Percentiles rank a stretch among this genome's conserved stretches.
phyloP scores from a whole-genome alignment of 768 basidiomycete genomes.

The Cystofilobasidium ferigula region DNA sequence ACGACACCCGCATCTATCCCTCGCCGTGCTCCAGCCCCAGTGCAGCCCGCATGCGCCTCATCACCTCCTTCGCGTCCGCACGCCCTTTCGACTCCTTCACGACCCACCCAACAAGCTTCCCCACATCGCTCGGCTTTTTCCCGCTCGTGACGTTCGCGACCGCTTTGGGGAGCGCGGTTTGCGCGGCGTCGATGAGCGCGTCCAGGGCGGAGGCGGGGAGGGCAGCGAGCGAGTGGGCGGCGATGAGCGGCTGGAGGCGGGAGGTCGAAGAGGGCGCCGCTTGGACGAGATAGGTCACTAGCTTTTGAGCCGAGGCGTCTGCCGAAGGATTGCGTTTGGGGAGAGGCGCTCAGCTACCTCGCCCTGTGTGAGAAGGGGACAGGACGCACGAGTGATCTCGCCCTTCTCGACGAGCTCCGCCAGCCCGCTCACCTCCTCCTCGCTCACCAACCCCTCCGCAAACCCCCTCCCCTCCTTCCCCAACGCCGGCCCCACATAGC shows the following conservation, averaged over 20 bases:
- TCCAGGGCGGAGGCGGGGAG: slow-evolving; percentile 42
- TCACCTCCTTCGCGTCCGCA: slow-evolving; percentile 57
- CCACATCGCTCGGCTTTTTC: slow-evolving; percentile 61
- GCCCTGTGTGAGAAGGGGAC: background rate
- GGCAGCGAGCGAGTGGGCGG: slow-evolving; percentile 11
- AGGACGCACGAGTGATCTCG: slow-evolving; percentile 54
- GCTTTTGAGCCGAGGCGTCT: slow-evolving; percentile 68
- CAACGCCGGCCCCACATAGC: slow-evolving; percentile 74
- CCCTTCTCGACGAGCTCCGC: slow-evolving; percentile 58
- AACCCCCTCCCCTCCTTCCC: slow-evolving; percentile 41
- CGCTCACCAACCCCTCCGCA: slow-evolving; percentile 43
- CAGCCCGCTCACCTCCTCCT: slow-evolving; percentile 58
- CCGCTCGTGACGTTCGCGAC: slow-evolving; percentile 52
- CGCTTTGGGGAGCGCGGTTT: slow-evolving; percentile 56
- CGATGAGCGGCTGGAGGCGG: slow-evolving; percentile 12
- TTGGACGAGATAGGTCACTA: slow-evolving; percentile 61
- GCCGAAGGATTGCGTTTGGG: slow-evolving; percentile 10
- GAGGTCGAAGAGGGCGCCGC: slow-evolving; percentile 29
- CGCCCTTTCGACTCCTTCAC: slow-evolving; percentile 72
- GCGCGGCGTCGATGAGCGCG: slow-evolving; percentile 52
- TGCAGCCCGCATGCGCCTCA: background rate
- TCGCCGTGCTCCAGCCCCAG: background rate
- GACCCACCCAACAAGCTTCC: slow-evolving; percentile 70
- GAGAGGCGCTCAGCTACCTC: slow-evolving; percentile 3
- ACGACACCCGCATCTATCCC: no score